Evolutionary conservation across 129 eudicot species (phyloP).

Genomic region (Escallonia rubra): DNA sequence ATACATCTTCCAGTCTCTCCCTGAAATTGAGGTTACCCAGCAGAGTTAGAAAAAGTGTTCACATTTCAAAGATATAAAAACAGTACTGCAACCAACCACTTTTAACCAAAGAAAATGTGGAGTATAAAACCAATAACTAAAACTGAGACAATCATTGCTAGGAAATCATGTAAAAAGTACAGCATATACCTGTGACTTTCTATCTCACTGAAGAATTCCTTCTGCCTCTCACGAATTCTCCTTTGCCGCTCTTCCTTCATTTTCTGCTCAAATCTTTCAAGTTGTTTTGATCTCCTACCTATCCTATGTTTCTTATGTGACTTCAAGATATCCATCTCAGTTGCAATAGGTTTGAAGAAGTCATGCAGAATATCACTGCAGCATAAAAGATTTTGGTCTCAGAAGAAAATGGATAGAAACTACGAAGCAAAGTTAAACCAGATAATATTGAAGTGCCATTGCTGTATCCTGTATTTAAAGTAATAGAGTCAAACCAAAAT

Average conservation of each 20-base stretch:
- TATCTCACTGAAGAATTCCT: constrained; percentile 90
- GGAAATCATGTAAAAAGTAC: constrained; percentile 7
- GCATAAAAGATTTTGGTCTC: constrained; percentile 3
- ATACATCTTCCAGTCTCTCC: constrained; percentile 87
- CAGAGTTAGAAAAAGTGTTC: background rate
- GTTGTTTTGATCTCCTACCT: constrained; percentile 87
- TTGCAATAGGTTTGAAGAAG: constrained; percentile 71
- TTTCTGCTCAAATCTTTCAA: constrained; percentile 87
- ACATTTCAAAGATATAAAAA: background rate
- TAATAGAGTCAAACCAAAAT: too few species aligned
- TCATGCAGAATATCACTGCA: constrained; percentile 87
- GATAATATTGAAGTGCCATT: too few species aligned
- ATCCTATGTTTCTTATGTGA: constrained; percentile 86
- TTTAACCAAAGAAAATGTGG: too few species aligned
- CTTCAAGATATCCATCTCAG: constrained; percentile 78
- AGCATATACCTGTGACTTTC: constrained; percentile 69
- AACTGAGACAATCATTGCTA: background rate
- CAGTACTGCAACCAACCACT: too few species aligned
- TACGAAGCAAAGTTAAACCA: background rate
- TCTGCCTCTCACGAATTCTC: constrained; percentile 92
- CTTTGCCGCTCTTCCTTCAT: constrained; percentile 98
- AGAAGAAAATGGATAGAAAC: constrained; percentile 8
- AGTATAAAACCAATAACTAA: background rate
- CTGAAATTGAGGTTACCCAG: constrained; percentile 26
- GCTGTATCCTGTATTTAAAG: too few species aligned